Percentiles rank a stretch among this genome's conserved stretches.
These are phyloP conservation scores for Achlya hypogyna DNA, from an alignment of 352 stramenopile species.

Conservation along the genomic window DNA sequence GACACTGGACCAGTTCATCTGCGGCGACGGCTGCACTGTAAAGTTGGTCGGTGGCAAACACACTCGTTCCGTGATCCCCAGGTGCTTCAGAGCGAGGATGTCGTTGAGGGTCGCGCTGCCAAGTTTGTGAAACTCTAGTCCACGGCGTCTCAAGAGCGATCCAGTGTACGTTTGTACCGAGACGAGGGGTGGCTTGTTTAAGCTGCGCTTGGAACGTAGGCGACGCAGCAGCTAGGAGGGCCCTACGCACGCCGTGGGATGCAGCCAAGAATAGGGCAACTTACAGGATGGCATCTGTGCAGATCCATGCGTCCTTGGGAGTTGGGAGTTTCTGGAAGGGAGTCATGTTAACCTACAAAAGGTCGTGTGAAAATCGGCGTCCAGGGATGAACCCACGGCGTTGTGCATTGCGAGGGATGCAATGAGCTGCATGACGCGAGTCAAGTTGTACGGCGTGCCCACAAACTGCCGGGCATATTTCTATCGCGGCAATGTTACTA, in stretches of 20 bases:
- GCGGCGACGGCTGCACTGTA: constrained; percentile 2
- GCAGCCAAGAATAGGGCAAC: background rate
- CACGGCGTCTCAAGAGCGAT: background rate
- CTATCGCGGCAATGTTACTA: background rate
- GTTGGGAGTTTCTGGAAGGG: background rate
- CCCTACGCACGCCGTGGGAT: background rate
- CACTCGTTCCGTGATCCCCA: background rate
- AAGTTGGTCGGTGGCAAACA: background rate
- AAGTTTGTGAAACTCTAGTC: background rate
- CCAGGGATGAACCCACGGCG: background rate
- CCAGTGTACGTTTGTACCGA: background rate
- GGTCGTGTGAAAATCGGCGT: background rate
- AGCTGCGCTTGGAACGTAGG: constrained; percentile 2
- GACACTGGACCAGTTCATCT: background rate
- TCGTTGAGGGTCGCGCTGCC: constrained; percentile 13
- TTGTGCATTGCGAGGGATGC: background rate
- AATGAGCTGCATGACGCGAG: background rate
- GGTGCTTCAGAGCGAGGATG: constrained; percentile 3
- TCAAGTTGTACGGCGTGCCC: constrained; percentile 2
- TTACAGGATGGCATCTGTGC: constrained; percentile 14
- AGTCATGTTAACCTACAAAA: constrained; percentile 6
- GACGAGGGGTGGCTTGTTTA: background rate
- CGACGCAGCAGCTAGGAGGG: background rate
- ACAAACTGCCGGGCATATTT: constrained; percentile 1
- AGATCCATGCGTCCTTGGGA: constrained; percentile 5